Base-by-base conservation (phyloP, 495 filamentous ascomycete species). In the Penicillium steckii region DNA sequence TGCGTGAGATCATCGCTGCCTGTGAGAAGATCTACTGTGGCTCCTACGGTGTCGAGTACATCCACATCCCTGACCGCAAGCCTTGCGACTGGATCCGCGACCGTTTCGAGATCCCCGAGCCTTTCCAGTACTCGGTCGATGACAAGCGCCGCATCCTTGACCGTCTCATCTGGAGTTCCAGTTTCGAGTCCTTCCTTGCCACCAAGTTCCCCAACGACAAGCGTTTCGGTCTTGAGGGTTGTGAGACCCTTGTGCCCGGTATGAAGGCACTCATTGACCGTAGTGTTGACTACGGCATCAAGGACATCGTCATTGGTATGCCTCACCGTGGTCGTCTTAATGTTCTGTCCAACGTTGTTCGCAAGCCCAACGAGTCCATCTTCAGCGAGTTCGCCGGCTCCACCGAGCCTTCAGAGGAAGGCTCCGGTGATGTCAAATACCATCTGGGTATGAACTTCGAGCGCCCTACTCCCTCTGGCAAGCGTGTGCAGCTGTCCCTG, bases 371-470 rank as follows among this genome's bases (percentile, higher is more conserved):
- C 67, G 95, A 97, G 75, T 97, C 95, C 50, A 97, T 98, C 70
- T 98, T 98, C 78, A 95, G 88, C 71, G 94, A 98, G 73, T 98
- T 98, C 62, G 88, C 87, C 51, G 94, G 94, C 53, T 88, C 89
- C 32, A 75, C 89, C 27, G 93, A 90, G 62, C 88, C 91, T 22
- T 85, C 86, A 52, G 94, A 98, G 62, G 94, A 97, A 73, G 94
- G 94, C 50, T 97, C 95, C 44, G 94, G 94, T 55, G 94, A 98
- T 71, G 94, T 98, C 69, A 98, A 98, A 72, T 98, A 98, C 75
- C 94, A 98, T 77, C 75, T 98, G 63, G 94, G 94, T 61, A 98
- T 98, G 94, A 97, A 97, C 77, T 98, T 98, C 64, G 95, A 98
- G 76, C 90, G 94, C 44, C 94, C 94, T 26, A 98, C 94, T 18